Evolutionary conservation across 2,329 filamentous ascomycete genomes (phyloP), one percentile per base, ranked within the genome.

Genomic region (Nigrograna mackinnonii): DNA sequence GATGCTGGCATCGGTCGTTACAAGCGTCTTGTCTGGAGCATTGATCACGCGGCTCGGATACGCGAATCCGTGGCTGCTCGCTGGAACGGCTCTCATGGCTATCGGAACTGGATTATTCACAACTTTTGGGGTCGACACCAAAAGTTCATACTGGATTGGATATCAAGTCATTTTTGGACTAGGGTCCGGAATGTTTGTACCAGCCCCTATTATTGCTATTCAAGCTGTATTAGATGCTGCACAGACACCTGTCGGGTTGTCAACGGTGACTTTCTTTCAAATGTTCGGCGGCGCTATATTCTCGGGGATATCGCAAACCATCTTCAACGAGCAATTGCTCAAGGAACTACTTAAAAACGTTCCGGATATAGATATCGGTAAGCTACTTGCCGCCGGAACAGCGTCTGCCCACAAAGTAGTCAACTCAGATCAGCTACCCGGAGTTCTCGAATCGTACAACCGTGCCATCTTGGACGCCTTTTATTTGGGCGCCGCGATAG

Each of bases 281-380:
- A 69, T 76, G 5, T 72, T 87, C 13, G 83, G 84, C 34, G 83
- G 83, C 3, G 80, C 84, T 4, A 64, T 88, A 18, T 82, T 82
- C 54, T 76, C 87, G 34, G 78, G 79, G 11, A 77, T 85, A 3
- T 79, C 79, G 0, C 81, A 88, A 61, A 80, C 82, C 11, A 74
- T 86, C 35, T 86, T 88, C 72, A 78, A 80, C 52, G 84, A 86
- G 55, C 80, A 77, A 2, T 70, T 89, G 21, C 69, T 83, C 42
- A 64, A 73, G 9, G 70, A 77, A 24, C 68, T 88, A 5, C 58
- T 63, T 2, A 60, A 44, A 19, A 49, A 49, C 6, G 58, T 57
- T 4, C 72, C 73, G 0, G 62, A 55, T 14, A 44, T 76, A 5
- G 54, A 72, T 41, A 60, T 74, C 0, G 48, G 43, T 5, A 51